Base-by-base conservation (phyloP, 2,329 filamentous ascomycete species). In the Verticillium tricorpus region DNA sequence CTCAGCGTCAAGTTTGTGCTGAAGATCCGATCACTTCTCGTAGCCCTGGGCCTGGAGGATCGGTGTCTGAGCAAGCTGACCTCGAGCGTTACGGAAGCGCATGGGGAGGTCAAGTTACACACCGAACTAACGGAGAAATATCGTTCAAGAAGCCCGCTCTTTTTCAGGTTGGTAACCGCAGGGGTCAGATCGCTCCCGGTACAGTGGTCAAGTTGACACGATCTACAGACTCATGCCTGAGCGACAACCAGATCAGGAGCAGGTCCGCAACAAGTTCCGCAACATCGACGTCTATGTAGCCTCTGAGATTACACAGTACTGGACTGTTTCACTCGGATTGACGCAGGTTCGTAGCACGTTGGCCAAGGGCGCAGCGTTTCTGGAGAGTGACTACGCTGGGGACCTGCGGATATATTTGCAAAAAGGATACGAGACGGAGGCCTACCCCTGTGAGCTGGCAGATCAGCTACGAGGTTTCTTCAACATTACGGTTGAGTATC, bases 381-480 rank as follows among this genome's bases (percentile, higher is more conserved):
- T 63, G 12, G 62, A 63, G 54, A 39, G 45, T 31, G 59, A 63
- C 50, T 59, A 56, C n/a, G 34, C 56, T n/a, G 59, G 59, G 1
- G 59, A 56, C 19, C 50, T 63, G n/a, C 62, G 59, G 5, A 55
- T 63, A 4, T 63, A 63, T 37, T 22, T 63, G 22, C 50, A 34
- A 15, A n/a, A 22, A 15, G 59, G 45, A 3, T 57, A 61, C 34
- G 59, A 61, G 35, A 35, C 52, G n/a, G 59, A 63, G 22, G 14
- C 25, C 7, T 52, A 59, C 45, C 62, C 62, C 25, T 57, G 32
- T 25, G 59, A 63, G 35, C 59, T 63, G n/a, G 56, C 50, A 7
- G 62, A 63, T 28, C 59, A 61, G 39, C 56, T 63, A 9, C 45
- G 56, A 8, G 25, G 22, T 14, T 63, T 61, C 52, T 61, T 63